phyloP scores from a whole-genome alignment of 2,329 filamentous ascomycete genomes.

The Cytospora chrysosperma region DNA sequence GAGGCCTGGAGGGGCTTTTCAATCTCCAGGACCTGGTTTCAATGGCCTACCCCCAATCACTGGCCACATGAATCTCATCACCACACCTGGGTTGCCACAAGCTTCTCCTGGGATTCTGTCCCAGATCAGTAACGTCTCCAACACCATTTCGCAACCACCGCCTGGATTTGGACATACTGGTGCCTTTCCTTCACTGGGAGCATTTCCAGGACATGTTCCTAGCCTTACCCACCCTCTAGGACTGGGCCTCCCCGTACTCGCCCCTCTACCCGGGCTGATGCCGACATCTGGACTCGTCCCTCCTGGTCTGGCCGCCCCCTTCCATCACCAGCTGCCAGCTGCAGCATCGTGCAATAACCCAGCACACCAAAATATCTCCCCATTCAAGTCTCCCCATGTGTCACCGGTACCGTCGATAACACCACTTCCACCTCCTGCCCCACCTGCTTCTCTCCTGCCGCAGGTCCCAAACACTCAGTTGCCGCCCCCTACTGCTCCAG shows the following conservation, averaged over 20 bases:
- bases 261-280: not conserved
- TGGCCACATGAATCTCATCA: not conserved
- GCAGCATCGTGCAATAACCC: slow-evolving; percentile 17
- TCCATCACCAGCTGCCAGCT: slow-evolving; percentile 14
- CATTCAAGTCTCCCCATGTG: not conserved
- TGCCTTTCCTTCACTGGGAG: not conserved
- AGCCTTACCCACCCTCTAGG: not conserved
- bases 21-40: not conserved
- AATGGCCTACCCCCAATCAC: not conserved
- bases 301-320: not conserved
- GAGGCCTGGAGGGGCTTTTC: not conserved
- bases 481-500: not conserved
- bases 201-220: not conserved
- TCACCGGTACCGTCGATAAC: not conserved
- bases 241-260: not conserved
- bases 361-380: slow-evolving; percentile 5
- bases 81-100: not conserved
- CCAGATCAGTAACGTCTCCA: not conserved
- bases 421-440: slow-evolving; percentile 4
- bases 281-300: not conserved
- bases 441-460: not conserved
- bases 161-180: not conserved
- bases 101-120: not conserved
- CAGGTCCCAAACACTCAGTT: not conserved
- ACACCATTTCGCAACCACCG: not conserved